Percentiles rank a stretch among this genome's conserved stretches.
Evolutionary conservation across 345 rosid genomes (phyloP).

Genomic region (Lepidium aucheri): DNA sequence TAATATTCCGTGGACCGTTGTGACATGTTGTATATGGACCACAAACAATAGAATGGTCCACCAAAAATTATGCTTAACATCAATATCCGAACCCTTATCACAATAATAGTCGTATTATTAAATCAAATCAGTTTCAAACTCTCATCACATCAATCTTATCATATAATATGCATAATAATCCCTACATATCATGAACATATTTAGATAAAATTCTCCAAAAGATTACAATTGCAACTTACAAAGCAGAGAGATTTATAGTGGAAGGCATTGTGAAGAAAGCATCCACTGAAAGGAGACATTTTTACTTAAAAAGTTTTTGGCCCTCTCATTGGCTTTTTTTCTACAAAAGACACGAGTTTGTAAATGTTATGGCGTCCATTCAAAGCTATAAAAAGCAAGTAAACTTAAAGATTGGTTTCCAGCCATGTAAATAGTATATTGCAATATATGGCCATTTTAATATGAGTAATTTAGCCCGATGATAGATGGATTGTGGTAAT

Average conservation of each 20-base stretch:
- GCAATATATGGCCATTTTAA: background rate
- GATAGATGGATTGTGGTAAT: too few relatives aligned
- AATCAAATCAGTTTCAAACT: background rate
- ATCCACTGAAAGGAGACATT: constrained; percentile 17
- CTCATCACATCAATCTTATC: constrained; percentile 2
- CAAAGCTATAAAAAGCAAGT: constrained; percentile 6
- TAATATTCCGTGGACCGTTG: background rate
- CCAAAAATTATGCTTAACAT: background rate
- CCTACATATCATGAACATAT: background rate
- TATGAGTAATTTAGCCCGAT: background rate
- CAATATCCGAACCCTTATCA: constrained; percentile 7
- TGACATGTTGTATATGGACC: constrained; percentile 16
- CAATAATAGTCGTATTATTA: background rate
- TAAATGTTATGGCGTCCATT: constrained; percentile 3
- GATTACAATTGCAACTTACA: background rate
- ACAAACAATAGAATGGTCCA: constrained; percentile 9
- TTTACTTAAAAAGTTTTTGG: background rate
- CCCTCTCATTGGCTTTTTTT: constrained; percentile 9
- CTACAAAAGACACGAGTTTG: constrained; percentile 1
- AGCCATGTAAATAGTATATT: background rate
- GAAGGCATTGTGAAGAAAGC: constrained; percentile 12
- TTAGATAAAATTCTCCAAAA: background rate
- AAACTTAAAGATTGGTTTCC: background rate
- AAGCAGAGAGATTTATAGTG: background rate
- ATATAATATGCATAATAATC: background rate